Base-by-base conservation (phyloP, 2,329 filamentous ascomycete genomes). In the Penicillium decumbens region DNA sequence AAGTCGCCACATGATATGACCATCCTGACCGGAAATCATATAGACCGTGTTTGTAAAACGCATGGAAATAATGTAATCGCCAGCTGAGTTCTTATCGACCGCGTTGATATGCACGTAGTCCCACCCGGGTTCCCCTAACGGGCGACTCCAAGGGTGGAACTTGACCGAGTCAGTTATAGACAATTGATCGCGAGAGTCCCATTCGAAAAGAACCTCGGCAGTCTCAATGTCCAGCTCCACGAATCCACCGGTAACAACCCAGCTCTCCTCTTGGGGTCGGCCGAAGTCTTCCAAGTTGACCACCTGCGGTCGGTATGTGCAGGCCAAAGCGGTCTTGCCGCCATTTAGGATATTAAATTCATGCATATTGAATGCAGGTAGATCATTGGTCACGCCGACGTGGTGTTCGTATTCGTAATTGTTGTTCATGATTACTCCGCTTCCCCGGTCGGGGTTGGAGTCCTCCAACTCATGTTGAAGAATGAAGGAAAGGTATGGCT, bases 351-450 rank as follows among this genome's bases (percentile, higher is more conserved):
- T 42, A 24, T 65, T 65, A 50, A 69, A 67, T 41, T 72, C 69
- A 52, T 72, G 68, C 50, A 68, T 67, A 41, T 70, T 63, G 44
- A 69, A 63, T 3, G 44, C 49, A 29, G 45, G 45, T 6, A 60
- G 41, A 18, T 60, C 55, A 13, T 54, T 55, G 10, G 45, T 45
- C 13, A 61, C 55, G 28, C 53, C 55, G 13, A 77, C 62, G 20
- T 67, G 67, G 56, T 68, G 65, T 29, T 74, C 69, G n/a, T 73
- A 63, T 40, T 70, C 60, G 52, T 77, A 77, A 41, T 69, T 61
- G 43, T 70, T 66, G 54, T 76, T 68, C 67, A 77, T 65, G 45
- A 77, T 75, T 35, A 77, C 63, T 42, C 72, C 73, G 54, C 72
- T 69, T 8, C 75, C 75, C 37, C 67, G 66, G 10, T 69, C 69